Evolutionary conservation across 1,284 basidiomycete species (phyloP), one percentile per base, ranked within the genome.

Genomic region (Puccinia polysora): DNA sequence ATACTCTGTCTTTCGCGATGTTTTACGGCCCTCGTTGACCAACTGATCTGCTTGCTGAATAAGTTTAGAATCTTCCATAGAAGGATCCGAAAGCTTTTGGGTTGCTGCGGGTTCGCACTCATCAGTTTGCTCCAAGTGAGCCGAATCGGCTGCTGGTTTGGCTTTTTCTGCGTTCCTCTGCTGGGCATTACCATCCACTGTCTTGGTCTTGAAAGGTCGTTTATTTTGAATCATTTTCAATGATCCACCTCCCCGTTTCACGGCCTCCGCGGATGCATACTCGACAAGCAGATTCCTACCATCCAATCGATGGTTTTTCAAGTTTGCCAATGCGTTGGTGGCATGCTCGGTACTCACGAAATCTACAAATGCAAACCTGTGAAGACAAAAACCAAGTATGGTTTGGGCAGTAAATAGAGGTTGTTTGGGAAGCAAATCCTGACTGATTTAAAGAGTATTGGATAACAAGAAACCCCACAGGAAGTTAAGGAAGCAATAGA

Each of bases 361-460:
- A 80, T 98, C 96, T 73, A 96, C 84, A 79, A 98, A 98, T 0
- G 91, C 93, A 81, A 92, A 97, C 23, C 93, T 96, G 78, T 25
- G 49, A 23, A 30, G 23, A 25, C 25, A 12, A 52, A 52, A 52
- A 8, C 8, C 14, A 52, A 52, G 8, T 8, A 12, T n/a, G n/a
- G n/a, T n/a, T n/a, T n/a, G n/a, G n/a, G n/a, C n/a, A n/a, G n/a
- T n/a, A n/a, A n/a, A n/a, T n/a, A n/a, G n/a, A n/a, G n/a, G n/a
- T n/a, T n/a, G n/a, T n/a, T n/a, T n/a, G n/a, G n/a, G n/a, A n/a
- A n/a, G n/a, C n/a, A n/a, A n/a, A n/a, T n/a, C n/a, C n/a, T n/a
- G n/a, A n/a, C n/a, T n/a, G n/a, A n/a, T n/a, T n/a, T n/a, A n/a
- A n/a, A n/a, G n/a, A n/a, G n/a, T n/a, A n/a, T n/a, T n/a, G n/a